phyloP scores from a whole-genome alignment of 2,329 filamentous ascomycete genomes.

The Beauveria bassiana region DNA sequence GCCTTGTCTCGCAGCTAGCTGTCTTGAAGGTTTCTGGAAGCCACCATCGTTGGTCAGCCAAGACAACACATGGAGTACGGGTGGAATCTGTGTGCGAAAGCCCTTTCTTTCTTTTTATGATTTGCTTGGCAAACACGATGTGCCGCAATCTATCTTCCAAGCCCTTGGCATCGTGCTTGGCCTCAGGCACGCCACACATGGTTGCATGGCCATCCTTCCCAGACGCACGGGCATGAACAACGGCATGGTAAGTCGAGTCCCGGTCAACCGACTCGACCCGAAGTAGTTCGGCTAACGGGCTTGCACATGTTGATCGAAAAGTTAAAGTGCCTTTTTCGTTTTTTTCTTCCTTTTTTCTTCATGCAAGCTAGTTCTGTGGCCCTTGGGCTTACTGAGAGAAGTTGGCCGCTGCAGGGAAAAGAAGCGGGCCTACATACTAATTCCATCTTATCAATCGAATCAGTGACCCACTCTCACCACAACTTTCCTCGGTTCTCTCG shows the following conservation, averaged over 20 bases:
- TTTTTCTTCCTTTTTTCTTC: neutral
- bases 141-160: neutral
- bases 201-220: neutral
- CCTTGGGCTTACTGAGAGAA: neutral
- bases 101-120: no score
- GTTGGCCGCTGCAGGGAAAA: neutral
- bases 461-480: neutral
- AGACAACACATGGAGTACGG: no score
- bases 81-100: no score
- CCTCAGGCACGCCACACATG: neutral
- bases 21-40: no score
- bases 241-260: neutral
- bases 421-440: neutral
- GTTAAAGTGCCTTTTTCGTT: no score
- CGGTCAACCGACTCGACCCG: neutral
- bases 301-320: neutral
- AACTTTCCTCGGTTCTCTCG: neutral
- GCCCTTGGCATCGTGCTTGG: neutral
- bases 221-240: neutral
- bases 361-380: neutral
- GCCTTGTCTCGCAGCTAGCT: no score
- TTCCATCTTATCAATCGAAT: slow-evolving; percentile 13
- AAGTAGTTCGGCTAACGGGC: neutral
- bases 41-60: no score
- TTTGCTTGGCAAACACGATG: neutral